These are phyloP conservation scores for Metschnikowia henanensis DNA, from an alignment of 805 yeast genomes.

Conservation along the genomic window DNA sequence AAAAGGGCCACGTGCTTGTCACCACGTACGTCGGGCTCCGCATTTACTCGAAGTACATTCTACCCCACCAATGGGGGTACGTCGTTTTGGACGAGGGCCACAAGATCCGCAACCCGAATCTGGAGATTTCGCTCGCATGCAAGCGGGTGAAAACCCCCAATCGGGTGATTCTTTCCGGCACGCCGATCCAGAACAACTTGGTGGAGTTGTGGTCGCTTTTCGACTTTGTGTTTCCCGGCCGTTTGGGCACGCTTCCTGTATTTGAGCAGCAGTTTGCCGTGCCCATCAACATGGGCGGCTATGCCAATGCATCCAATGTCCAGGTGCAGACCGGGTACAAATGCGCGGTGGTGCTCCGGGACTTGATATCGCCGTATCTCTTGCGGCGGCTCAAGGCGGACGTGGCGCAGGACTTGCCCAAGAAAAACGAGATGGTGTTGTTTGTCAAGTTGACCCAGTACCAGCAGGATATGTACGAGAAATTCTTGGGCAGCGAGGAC, in stretches of 20 bases:
- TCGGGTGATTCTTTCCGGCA: slow-evolving; percentile 87
- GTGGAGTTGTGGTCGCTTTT: slow-evolving; percentile 93
- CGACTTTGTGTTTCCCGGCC: slow-evolving; percentile 94
- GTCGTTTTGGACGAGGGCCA: slow-evolving; percentile 96
- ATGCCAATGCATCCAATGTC: slow-evolving; percentile 93
- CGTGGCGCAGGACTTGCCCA: slow-evolving; percentile 93
- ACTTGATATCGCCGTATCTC: slow-evolving; percentile 86
- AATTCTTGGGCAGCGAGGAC: slow-evolving; percentile 76
- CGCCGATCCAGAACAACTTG: slow-evolving; percentile 94
- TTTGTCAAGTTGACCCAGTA: slow-evolving; percentile 81
- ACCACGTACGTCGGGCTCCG: slow-evolving; percentile 91
- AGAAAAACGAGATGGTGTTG: slow-evolving; percentile 90
- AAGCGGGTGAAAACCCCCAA: slow-evolving; percentile 84
- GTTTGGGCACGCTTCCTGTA: slow-evolving; percentile 92
- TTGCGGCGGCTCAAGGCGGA: slow-evolving; percentile 86
- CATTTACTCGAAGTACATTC: slow-evolving; percentile 58
- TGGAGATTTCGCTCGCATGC: slow-evolving; percentile 81
- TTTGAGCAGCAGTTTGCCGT: slow-evolving; percentile 89
- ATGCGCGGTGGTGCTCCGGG: slow-evolving; percentile 89
- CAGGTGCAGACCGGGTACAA: slow-evolving; percentile 96
- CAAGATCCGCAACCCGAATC: slow-evolving; percentile 92
- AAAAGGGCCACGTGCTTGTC: slow-evolving; percentile 77
- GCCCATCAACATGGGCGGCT: slow-evolving; percentile 97
- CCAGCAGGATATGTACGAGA: slow-evolving; percentile 73
- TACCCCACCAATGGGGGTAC: slow-evolving; percentile 84